Evolutionary conservation across 352 stramenopile genomes (phyloP), one percentile per base, ranked within the genome.

Genomic region (Phytophthora brassicae): DNA sequence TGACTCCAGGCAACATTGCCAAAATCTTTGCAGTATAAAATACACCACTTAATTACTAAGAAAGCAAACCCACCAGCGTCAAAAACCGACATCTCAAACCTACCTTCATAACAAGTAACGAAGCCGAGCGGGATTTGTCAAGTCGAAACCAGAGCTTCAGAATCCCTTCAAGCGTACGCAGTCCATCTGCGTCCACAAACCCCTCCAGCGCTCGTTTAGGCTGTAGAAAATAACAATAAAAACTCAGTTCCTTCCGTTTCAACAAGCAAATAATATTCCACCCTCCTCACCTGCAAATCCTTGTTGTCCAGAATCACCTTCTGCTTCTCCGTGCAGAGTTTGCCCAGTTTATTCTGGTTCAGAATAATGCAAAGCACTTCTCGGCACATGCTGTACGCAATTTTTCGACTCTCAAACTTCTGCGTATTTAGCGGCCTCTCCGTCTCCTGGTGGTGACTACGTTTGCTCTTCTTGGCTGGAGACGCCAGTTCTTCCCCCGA

Each of bases 181-280:
- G 58, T 38, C 81, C 81, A 20, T 81, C 81, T 2, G 81, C 75
- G 51, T 86, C 77, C 9, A 89, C 79, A 74, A 90, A 90, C 1
- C 43, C 70, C 38, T 81, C 66, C 17, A 90, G 60, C 33, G 81
- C 79, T 19, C 64, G 67, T 49, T 89, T 87, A 12, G 78, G 70
- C 72, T 81, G 28, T 1, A 36, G 29, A 23, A 20, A 35, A 36
- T n/a, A 2, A 39, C 2, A 4, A 42, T 3, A 39, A 22, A 16
- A 42, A 4, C 26, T 8, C 26, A 42, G 35, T 42, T 42, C 19
- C 12, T 42, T 9, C 35, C 35, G 20, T 3, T 42, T 42, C 35
- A 42, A 6, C 35, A 20, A 42, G 13, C 17, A 22, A 8, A 39
- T 17, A 8, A 39, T 17, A 13, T 19, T 5, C 19, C 17, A 3